Base-by-base conservation (phyloP, 306 rosid species). In the Morella rubra region DNA sequence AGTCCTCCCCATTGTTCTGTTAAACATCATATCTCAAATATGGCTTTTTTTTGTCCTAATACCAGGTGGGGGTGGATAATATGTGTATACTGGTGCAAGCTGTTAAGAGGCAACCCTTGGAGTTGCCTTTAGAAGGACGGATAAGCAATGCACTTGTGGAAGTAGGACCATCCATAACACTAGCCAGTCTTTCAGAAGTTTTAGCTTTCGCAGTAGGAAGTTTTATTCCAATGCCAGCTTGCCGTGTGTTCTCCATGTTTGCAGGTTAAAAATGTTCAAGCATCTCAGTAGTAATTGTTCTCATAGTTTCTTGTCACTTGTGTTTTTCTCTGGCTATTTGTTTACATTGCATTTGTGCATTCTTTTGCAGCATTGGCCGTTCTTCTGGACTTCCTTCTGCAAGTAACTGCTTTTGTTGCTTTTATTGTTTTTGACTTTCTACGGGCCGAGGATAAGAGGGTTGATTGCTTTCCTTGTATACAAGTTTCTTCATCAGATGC, bases 221-320 rank as follows among this genome's bases (percentile, higher is more conserved):
- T 89, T 92, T 95, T 81, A 95, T 95, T 87, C 93, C 99, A 70
- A 95, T 91, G 97, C 97, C 99, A 71, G 99, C 99, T 27, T 90
- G 96, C 80, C 97, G 99, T 18, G 97, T 95, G 68, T 95, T 95
- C 90, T 92, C 99, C 85, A 95, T 95, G 99, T 95, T 95, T 90
- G 99, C 99, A 70, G 97, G 99, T 92, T 76, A 68, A 73, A 59
- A 22, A 51, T 45, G 24, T 76, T 79, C 40, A 37, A 70, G 65
- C 51, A 54, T 42, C 44, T 8, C 18, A 73, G 69, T 4, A 42
- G 78, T 40, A 54, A 56, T 14, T 74, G 78, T 78, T 73, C 19
- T 69, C 14, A 37, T 71, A 66, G 8, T 77, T 76, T 59, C 24
- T 73, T 80, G 60, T 73, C 62, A 56, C 59, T 5, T 46, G 73